These are phyloP conservation scores for Aspergillus neoniger DNA, from an alignment of 2,329 filamentous ascomycete species.

Conservation along the genomic window DNA sequence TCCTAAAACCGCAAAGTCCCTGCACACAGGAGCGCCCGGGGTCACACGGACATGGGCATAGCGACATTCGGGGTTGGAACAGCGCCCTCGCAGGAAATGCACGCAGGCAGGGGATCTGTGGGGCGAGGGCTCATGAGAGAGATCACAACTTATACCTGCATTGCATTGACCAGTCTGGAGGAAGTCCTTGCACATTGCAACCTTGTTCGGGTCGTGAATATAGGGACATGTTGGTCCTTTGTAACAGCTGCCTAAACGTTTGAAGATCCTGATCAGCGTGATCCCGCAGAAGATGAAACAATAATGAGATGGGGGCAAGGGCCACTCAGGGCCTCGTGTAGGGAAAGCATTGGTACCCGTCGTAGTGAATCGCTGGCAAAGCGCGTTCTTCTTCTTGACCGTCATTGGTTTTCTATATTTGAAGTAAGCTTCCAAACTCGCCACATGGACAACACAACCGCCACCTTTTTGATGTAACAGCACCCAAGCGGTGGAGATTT, in stretches of 20 bases:
- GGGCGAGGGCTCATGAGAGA: constrained; percentile 82
- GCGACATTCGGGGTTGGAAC: constrained; percentile 80
- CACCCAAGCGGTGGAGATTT: constrained; percentile 76
- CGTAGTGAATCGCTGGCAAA: constrained; percentile 66
- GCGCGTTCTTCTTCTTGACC: constrained; percentile 69
- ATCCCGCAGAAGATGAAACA: constrained; percentile 19
- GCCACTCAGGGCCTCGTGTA: constrained; percentile 22
- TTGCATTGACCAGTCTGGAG: constrained; percentile 77
- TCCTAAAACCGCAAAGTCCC: constrained; percentile 78
- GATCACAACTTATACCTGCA: constrained; percentile 77
- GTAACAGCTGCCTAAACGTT: constrained; percentile 72
- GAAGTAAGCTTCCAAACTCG: constrained; percentile 22
- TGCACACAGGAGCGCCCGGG: constrained; percentile 76
- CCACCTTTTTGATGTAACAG: constrained; percentile 74
- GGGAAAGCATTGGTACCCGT: constrained; percentile 53
- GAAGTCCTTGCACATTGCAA: constrained; percentile 87
- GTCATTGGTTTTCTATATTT: constrained; percentile 43
- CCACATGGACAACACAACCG: constrained; percentile 44
- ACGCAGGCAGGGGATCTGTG: constrained; percentile 85
- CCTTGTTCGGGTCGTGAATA: constrained; percentile 80
- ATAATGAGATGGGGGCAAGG: constrained; percentile 17
- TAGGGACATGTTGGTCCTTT: constrained; percentile 80
- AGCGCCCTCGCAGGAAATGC: constrained; percentile 87
- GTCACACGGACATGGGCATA: constrained; percentile 84
- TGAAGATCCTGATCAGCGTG: constrained; percentile 37